Conservation (phyloP, 495 filamentous ascomycete genomes). For the Chaetomium fimeti region DNA sequence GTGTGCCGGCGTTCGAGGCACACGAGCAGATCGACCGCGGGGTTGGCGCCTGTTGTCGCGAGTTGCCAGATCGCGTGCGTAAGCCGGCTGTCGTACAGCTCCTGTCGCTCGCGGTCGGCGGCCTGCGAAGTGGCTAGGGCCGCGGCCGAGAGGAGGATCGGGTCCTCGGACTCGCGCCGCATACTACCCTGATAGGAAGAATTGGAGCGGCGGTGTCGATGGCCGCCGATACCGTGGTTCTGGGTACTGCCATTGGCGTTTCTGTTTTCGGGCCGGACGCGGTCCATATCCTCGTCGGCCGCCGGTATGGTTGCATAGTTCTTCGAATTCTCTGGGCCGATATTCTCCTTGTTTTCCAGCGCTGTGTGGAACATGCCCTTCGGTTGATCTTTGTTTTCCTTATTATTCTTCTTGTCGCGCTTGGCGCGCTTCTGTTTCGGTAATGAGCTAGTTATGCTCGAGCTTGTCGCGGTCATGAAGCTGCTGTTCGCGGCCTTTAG, state of each 20-base stretch:
- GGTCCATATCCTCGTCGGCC: slow-evolving; percentile 42
- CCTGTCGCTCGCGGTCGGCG: slow-evolving; percentile 68
- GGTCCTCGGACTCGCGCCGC: slow-evolving; percentile 33
- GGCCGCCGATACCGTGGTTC: slow-evolving; percentile 27
- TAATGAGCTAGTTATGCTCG: slow-evolving; percentile 79
- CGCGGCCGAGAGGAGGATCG: slow-evolving; percentile 50
- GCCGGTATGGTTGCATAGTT: slow-evolving; percentile 28
- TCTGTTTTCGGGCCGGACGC: slow-evolving; percentile 35
- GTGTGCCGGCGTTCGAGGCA: slow-evolving; percentile 88
- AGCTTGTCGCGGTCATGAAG: slow-evolving; percentile 89
- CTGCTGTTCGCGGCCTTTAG: slow-evolving; percentile 91
- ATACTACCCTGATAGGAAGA: slow-evolving; percentile 27
- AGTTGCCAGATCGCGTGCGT: slow-evolving; percentile 92
- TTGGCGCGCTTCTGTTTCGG: slow-evolving; percentile 57
- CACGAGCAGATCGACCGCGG: slow-evolving; percentile 86
- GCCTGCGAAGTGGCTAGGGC: slow-evolving; percentile 37
- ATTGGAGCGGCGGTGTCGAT: slow-evolving; percentile 36
- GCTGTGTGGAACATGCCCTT: slow-evolving; percentile 39
- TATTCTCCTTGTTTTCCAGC: slow-evolving; percentile 47
- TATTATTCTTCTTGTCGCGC: slow-evolving; percentile 52
- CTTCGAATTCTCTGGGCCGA: slow-evolving; percentile 23
- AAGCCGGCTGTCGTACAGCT: slow-evolving; percentile 77
- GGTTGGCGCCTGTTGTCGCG: slow-evolving; percentile 90
- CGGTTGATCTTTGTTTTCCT: slow-evolving; percentile 32
- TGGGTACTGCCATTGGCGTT: slow-evolving; percentile 25